Percentiles rank a stretch among this genome's conserved stretches.
Evolutionary conservation across 306 rosid genomes (phyloP).

Genomic region (Albizia julibrissin): DNA sequence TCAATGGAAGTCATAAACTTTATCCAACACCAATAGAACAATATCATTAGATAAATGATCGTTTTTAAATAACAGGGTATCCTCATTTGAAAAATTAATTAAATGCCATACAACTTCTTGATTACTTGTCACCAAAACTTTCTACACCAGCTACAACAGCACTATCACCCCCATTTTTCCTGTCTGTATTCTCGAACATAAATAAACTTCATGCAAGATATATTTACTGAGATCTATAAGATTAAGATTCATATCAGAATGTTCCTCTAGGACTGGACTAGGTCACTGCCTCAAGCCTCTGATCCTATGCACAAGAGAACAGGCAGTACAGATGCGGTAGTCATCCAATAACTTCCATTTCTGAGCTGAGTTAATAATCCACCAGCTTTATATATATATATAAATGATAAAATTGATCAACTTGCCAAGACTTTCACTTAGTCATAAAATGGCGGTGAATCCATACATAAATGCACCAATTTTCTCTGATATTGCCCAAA

Average conservation of each 20-base stretch:
- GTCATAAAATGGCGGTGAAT: conserved; percentile 72
- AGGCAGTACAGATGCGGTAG: conserved; percentile 5
- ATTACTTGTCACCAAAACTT: conserved; percentile 38
- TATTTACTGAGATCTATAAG: conserved; percentile 22
- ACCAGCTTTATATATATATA: conserved; percentile 5
- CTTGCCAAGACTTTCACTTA: conserved; percentile 33
- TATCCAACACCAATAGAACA: neutral
- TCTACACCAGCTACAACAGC: conserved; percentile 34
- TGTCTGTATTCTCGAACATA: conserved; percentile 20
- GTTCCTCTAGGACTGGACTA: conserved; percentile 16
- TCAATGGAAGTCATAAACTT: neutral
- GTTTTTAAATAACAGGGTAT: neutral
- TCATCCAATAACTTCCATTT: conserved; percentile 22
- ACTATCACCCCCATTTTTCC: conserved; percentile 8
- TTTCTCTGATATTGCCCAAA: conserved; percentile 85
- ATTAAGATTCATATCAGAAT: conserved; percentile 13
- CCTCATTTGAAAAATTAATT: conserved; percentile 4
- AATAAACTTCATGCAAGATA: conserved; percentile 16
- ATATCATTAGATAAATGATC: conserved; percentile 2
- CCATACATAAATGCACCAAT: conserved; percentile 95
- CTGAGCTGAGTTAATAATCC: conserved; percentile 20
- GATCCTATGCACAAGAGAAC: conserved; percentile 22
- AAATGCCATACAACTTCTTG: conserved; percentile 28
- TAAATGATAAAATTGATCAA: conserved; percentile 15
- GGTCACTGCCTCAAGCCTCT: conserved; percentile 19